Percentiles rank a stretch among this genome's conserved stretches.
These are phyloP conservation scores for Phytopythium boreale DNA, from an alignment of 352 stramenopile species.

Conservation along the genomic window DNA sequence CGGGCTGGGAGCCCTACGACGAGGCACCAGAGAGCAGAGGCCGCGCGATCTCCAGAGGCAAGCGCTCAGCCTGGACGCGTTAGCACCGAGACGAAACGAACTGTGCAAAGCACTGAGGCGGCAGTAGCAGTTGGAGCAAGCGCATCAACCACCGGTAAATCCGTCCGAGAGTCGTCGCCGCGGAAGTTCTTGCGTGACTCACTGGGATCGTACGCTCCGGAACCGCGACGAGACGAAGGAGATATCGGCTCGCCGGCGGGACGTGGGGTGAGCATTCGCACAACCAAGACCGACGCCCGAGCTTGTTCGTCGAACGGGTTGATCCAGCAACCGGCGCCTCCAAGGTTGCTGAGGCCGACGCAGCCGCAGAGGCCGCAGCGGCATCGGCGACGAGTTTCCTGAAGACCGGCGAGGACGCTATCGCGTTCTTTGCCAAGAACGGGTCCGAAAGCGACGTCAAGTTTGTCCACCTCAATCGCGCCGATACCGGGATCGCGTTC, in stretches of 20 bases:
- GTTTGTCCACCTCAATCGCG: constrained; percentile 92
- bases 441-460: constrained; percentile 91
- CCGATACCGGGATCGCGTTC: constrained; percentile 65
- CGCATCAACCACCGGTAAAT: constrained; percentile 12
- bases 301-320: constrained; percentile 41
- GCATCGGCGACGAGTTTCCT: constrained; percentile 51
- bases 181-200: constrained; percentile 64
- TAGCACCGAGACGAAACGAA: background rate
- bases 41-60: background rate
- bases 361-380: constrained; percentile 47
- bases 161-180: constrained; percentile 53
- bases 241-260: background rate
- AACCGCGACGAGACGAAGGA: constrained; percentile 10
- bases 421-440: constrained; percentile 93
- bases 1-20: constrained; percentile 13
- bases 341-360: constrained; percentile 32
- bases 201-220: constrained; percentile 17
- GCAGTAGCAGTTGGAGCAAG: background rate
- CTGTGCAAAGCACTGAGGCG: too few species aligned
- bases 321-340: constrained; percentile 44
- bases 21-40: background rate
- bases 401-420: constrained; percentile 87
- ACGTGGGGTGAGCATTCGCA: background rate
- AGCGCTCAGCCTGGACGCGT: background rate
- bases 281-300: constrained; percentile 30